Base-by-base conservation (phyloP, 768 basidiomycete genomes). In the Kondoa subrosea region DNA sequence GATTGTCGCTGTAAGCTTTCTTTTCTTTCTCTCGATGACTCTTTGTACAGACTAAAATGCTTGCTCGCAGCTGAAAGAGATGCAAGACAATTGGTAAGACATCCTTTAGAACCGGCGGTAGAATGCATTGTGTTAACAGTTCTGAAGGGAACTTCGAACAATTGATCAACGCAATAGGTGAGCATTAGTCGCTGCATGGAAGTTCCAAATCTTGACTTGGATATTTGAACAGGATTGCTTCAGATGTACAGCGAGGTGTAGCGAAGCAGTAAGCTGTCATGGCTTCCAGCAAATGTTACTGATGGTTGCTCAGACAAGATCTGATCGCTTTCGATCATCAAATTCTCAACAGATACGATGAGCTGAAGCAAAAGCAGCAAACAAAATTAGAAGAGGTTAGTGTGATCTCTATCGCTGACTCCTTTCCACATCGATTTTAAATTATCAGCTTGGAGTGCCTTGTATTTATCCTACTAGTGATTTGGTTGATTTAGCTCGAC, bases 111-210 rank as follows among this genome's bases (percentile, higher is more conserved):
- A n/a, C n/a, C n/a, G n/a, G n/a, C n/a, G n/a, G n/a, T n/a, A n/a
- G n/a, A n/a, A n/a, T n/a, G n/a, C n/a, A n/a, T n/a, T n/a, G n/a
- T n/a, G 56, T 56, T 25, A 56, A 56, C 56, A 56, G 56, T 25
- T 15, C 15, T 15, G 56, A 15, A 15, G 56, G 58, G 58, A 63
- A 33, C 29, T 63, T n/a, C 16, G 30, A 32, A 30, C 30, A 33
- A 32, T 63, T 3, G 61, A 63, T 33, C 29, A 63, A n/a, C 61
- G 61, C n/a, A n/a, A n/a, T n/a, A n/a, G n/a, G n/a, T n/a, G n/a
- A n/a, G n/a, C n/a, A n/a, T n/a, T n/a, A n/a, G n/a, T n/a, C n/a
- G n/a, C n/a, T n/a, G n/a, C n/a, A n/a, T n/a, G n/a, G n/a, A n/a
- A n/a, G n/a, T n/a, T n/a, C n/a, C n/a, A n/a, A n/a, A n/a, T n/a